Conservation (phyloP, 1,139 yeast genomes). For the Hanseniaspora gamundiae region DNA sequence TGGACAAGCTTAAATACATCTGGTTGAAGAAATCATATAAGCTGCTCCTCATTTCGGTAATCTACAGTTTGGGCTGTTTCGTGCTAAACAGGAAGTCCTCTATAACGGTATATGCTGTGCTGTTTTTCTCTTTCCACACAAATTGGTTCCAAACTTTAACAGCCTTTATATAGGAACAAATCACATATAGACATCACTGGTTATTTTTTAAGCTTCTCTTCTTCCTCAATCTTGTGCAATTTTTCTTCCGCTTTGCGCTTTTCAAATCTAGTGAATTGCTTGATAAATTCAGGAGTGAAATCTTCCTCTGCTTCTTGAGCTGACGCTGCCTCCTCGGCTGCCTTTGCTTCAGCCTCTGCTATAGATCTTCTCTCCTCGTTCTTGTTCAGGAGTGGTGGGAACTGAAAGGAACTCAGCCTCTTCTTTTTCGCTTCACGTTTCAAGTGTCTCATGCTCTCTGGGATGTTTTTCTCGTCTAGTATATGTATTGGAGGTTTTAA, state of each 20-base stretch:
- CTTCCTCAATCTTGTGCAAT: not conserved
- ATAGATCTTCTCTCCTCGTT: constrained; percentile 8
- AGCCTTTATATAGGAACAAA: not conserved
- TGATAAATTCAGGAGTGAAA: constrained; percentile 61
- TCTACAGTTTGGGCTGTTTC: not conserved
- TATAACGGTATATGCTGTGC: not conserved
- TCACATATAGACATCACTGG: not conserved
- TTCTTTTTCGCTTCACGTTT: constrained; percentile 15
- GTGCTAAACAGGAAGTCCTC: not conserved
- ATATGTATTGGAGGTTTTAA: constrained; percentile 59
- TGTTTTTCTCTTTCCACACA: not conserved
- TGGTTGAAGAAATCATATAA: not conserved
- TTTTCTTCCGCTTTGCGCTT: constrained; percentile 41
- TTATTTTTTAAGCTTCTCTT: not conserved
- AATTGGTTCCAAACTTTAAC: constrained; percentile 1
- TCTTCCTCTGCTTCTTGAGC: constrained; percentile 25
- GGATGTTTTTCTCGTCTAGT: constrained; percentile 30
- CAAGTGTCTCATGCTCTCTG: constrained; percentile 20
- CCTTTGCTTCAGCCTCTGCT: constrained; percentile 24
- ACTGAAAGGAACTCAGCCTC: constrained; percentile 20
- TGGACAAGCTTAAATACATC: not conserved
- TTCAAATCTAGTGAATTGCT: constrained; percentile 78
- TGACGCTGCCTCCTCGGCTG: constrained; percentile 17
- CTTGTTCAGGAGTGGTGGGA: constrained; percentile 19
- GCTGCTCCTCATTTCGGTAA: not conserved